These are phyloP conservation scores for Phtheirospermum japonicum DNA, from an alignment of 257 asterid species.

Conservation along the genomic window DNA sequence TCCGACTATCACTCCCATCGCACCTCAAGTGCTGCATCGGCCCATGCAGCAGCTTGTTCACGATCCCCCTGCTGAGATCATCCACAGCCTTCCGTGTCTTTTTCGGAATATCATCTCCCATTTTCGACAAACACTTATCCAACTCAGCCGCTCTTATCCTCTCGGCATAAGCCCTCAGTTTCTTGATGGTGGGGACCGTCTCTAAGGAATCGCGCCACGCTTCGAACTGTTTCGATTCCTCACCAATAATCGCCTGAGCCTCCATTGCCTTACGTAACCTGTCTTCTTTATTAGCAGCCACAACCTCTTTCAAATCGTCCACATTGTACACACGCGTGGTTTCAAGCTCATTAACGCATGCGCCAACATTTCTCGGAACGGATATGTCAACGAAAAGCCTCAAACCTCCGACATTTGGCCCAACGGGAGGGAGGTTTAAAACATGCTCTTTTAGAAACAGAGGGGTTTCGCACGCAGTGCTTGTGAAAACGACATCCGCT, in stretches of 20 bases:
- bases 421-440: conserved; percentile 49
- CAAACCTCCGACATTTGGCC: conserved; percentile 43
- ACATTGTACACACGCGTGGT: conserved; percentile 77
- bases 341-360: conserved; percentile 67
- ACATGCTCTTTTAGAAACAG: conserved; percentile 67
- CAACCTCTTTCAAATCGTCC: conserved; percentile 92
- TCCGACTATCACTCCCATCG: conserved; percentile 90
- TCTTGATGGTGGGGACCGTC: conserved; percentile 94
- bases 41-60: conserved; percentile 91
- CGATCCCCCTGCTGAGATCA: conserved; percentile 85
- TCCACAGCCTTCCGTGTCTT: conserved; percentile 78
- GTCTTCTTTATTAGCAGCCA: conserved; percentile 92
- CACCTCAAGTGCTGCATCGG: conserved; percentile 98
- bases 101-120: conserved; percentile 88
- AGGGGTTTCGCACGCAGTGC: conserved; percentile 79
- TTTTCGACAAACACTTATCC: conserved; percentile 84
- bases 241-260: conserved; percentile 75
- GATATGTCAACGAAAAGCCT: conserved; percentile 84
- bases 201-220: conserved; percentile 94
- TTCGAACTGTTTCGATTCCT: conserved; percentile 83
- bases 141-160: conserved; percentile 80
- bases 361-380: conserved; percentile 88
- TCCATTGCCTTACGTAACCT: conserved; percentile 87
- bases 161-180: conserved; percentile 86
- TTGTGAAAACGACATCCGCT: conserved; percentile 84